Percentiles rank a stretch among this genome's conserved stretches.
Conservation (phyloP, 768 basidiomycete species). For the Rhizopogon roseolus region DNA sequence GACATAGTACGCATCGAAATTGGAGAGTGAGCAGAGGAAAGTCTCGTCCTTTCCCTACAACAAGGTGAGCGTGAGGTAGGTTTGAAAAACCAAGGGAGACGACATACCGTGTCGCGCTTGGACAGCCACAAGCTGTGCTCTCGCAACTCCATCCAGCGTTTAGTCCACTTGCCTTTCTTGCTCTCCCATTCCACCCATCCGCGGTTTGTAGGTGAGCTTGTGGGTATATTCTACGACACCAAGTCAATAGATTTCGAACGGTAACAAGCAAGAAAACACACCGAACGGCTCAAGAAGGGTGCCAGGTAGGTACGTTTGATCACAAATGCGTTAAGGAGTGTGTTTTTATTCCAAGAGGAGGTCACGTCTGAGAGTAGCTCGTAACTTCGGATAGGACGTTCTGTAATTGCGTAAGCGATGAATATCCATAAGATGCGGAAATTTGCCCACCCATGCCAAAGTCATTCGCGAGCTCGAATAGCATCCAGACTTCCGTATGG, state of each 20-base stretch:
- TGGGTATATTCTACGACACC: slow-evolving; percentile 47
- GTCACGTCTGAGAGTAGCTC: slow-evolving; percentile 79
- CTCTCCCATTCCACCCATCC: slow-evolving; percentile 85
- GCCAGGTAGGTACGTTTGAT: slow-evolving; percentile 71
- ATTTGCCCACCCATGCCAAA: slow-evolving; percentile 79
- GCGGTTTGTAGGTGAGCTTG: slow-evolving; percentile 35
- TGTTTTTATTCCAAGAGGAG: slow-evolving; percentile 85
- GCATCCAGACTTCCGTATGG: slow-evolving; percentile 74
- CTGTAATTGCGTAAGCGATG: slow-evolving; percentile 35
- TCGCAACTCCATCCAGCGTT: slow-evolving; percentile 83
- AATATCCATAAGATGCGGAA: neutral
- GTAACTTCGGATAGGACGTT: slow-evolving; percentile 85
- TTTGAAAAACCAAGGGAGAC: neutral
- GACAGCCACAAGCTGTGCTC: slow-evolving; percentile 85
- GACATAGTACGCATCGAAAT: slow-evolving; percentile 83
- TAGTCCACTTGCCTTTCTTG: slow-evolving; percentile 94
- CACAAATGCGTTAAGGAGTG: slow-evolving; percentile 74
- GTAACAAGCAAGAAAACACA: slow-evolving; percentile 29
- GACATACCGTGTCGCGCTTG: slow-evolving; percentile 80
- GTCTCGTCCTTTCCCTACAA: slow-evolving; percentile 78
- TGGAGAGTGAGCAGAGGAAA: slow-evolving; percentile 78
- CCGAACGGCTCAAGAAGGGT: slow-evolving; percentile 50
- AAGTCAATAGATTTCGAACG: slow-evolving; percentile 35
- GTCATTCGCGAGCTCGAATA: slow-evolving; percentile 87
- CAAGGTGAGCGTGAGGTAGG: neutral